Conservation (phyloP, 1,284 basidiomycete genomes). For the Vanrija humicola region DNA sequence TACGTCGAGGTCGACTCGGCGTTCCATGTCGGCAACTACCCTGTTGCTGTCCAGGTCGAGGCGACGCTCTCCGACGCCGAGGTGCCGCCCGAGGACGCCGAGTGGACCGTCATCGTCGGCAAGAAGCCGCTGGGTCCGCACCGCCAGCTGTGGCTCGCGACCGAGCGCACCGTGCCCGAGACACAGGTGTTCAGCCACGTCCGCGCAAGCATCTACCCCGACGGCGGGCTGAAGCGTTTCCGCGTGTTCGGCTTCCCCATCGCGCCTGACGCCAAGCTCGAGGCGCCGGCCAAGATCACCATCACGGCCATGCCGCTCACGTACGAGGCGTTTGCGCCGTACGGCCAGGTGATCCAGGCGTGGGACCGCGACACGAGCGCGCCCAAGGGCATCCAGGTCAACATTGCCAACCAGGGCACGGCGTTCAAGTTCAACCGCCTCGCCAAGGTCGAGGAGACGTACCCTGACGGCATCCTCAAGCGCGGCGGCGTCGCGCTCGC, state of each 20-base stretch:
- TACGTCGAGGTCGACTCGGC: slow-evolving; percentile 87
- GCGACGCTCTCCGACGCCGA: slow-evolving; percentile 31
- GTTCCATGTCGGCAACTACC: slow-evolving; percentile 96
- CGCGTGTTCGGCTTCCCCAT: slow-evolving; percentile 68
- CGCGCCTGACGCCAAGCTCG: slow-evolving; percentile 8
- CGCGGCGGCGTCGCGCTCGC: slow-evolving; percentile 58
- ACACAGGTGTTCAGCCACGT: slow-evolving; percentile 72
- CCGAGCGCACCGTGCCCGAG: slow-evolving; percentile 58
- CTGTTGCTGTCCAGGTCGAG: slow-evolving; percentile 56
- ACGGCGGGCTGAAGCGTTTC: slow-evolving; percentile 91
- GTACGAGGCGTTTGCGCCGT: slow-evolving; percentile 74
- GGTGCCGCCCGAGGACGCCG: slow-evolving; percentile 45
- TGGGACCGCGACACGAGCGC: slow-evolving; percentile 45
- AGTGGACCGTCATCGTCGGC: slow-evolving; percentile 72
- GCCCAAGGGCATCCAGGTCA: slow-evolving; percentile 60
- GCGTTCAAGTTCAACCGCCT: slow-evolving; percentile 88
- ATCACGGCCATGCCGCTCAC: slow-evolving; percentile 67
- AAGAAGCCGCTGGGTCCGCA: slow-evolving; percentile 82
- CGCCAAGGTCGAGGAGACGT: slow-evolving; percentile 61
- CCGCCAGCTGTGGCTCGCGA: slow-evolving; percentile 80
- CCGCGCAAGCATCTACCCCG: slow-evolving; percentile 83
- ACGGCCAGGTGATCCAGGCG: slow-evolving; percentile 82
- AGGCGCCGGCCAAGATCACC: slow-evolving; percentile 12
- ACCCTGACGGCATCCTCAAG: slow-evolving; percentile 54
- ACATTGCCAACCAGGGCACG: slow-evolving; percentile 76